Conservation (phyloP, 2,329 filamentous ascomycete genomes). For the Aspergillaceae sp. region DNA sequence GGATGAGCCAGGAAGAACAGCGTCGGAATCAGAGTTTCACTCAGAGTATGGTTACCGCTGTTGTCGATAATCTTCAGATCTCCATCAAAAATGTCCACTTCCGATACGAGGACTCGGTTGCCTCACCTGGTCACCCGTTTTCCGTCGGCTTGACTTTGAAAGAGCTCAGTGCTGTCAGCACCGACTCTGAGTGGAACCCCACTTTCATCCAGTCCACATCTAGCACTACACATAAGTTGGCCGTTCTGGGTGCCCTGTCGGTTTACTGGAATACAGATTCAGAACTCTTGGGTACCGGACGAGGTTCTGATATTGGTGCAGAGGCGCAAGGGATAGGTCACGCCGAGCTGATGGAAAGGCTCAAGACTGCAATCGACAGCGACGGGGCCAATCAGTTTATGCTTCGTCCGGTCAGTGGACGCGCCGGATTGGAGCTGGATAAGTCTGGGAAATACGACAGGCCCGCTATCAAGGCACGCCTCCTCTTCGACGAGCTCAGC, state of each 20-base stretch:
- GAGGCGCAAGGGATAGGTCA: constrained; percentile 56
- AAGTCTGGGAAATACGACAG: constrained; percentile 73
- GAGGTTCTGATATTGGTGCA: constrained; percentile 55
- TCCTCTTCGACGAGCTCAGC: constrained; percentile 95
- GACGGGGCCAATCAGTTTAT: constrained; percentile 83
- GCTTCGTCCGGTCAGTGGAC: constrained; percentile 87
- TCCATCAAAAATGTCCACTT: constrained; percentile 98
- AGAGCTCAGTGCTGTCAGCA: constrained; percentile 95
- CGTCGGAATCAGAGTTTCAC: constrained; percentile 98
- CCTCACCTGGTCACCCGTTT: constrained; percentile 89
- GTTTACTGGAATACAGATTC: constrained; percentile 98
- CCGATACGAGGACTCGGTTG: constrained; percentile 95
- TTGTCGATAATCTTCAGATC: constrained; percentile 96
- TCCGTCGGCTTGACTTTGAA: constrained; percentile 85
- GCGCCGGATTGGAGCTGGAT: constrained; percentile 88
- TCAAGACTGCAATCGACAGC: constrained; percentile 71
- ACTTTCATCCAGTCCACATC: constrained; percentile 88
- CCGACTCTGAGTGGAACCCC: constrained; percentile 87
- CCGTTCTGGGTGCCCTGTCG: constrained; percentile 77
- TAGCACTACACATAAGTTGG: constrained; percentile 82
- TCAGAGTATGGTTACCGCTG: constrained; percentile 86
- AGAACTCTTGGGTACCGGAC: constrained; percentile 69
- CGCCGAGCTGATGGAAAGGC: constrained; percentile 65
- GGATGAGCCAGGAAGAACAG: constrained; percentile 88
- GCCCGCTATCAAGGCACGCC: constrained; percentile 79